Base-by-base conservation (phyloP, 2,329 filamentous ascomycete genomes). In the Nothopassalora personata region DNA sequence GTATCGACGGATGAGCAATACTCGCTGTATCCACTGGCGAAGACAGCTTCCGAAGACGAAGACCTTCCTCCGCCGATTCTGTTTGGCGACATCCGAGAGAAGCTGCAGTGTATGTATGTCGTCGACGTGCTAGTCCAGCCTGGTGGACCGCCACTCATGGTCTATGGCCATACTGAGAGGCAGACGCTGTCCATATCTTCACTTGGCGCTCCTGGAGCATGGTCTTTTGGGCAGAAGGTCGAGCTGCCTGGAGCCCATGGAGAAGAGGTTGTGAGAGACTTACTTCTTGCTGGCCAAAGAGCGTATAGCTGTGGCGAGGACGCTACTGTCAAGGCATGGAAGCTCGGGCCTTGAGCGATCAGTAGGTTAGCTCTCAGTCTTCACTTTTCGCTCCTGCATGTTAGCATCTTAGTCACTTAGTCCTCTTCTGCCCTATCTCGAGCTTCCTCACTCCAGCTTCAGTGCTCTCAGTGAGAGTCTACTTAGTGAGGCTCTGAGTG, bases 1-100 rank as follows among this genome's bases (percentile, higher is more conserved):
- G 75, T 92, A 9, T 90, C 87, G 0, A 88, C 91, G 59, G 90
- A 93, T 70, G 90, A 94, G 76, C 86, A 84, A 59, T 83, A 91
- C 62, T 86, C 87, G 18, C 80, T 91, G 58, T 91, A 91, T 71
- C 83, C 86, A 61, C 76, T 89, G 57, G 83, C 85, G 51, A 87
- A 88, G 63, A 81, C 82, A 43, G 81, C 83, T 49, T 82, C 83
- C 18, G 86, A 84, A 9, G 75, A 80, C 43, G 76, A 80, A 54
- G 74, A 77, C 1, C 68, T 75, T 5, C 78, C 80, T 28, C 70
- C 76, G 6, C 74, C 77, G 5, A 77, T 81, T 1, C 81, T 83
- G 1, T 86, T 90, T 68, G 89, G 89, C 2, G 89, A 94, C 69
- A 78, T 91, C 70, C 79, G 90, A 31, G 76, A 80, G 60, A 75